These are phyloP conservation scores for Pythium scleroteichum DNA, from an alignment of 352 stramenopile species.

Conservation along the genomic window DNA sequence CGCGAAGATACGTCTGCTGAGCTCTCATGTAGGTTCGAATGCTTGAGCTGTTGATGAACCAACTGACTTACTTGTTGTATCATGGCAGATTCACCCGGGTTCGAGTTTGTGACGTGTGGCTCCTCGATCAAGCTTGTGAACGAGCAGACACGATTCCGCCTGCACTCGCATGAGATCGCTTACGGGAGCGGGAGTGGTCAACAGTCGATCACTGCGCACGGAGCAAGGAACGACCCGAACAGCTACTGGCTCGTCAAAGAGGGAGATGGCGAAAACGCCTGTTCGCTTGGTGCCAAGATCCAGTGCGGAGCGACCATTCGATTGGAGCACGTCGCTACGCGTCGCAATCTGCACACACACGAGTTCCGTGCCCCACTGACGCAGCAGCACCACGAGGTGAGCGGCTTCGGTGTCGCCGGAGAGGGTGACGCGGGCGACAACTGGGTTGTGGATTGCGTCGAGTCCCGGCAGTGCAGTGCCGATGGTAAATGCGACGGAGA, in stretches of 20 bases:
- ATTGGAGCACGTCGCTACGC: slow-evolving; percentile 73
- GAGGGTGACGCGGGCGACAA: slow-evolving; percentile 71
- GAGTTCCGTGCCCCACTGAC: slow-evolving; percentile 69
- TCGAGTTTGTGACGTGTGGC: slow-evolving; percentile 82
- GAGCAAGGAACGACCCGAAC: slow-evolving; percentile 76
- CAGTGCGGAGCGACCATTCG: slow-evolving; percentile 65
- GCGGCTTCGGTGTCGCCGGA: slow-evolving; percentile 75
- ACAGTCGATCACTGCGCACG: slow-evolving; percentile 76
- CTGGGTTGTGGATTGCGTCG: slow-evolving; percentile 78
- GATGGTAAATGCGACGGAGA: slow-evolving; percentile 71
- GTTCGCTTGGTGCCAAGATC: slow-evolving; percentile 52
- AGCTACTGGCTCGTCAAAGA: slow-evolving; percentile 89
- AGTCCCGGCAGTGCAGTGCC: slow-evolving; percentile 71
- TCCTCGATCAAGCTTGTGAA: slow-evolving; percentile 86
- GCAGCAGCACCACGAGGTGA: slow-evolving; percentile 64
- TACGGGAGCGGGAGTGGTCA: slow-evolving; percentile 79
- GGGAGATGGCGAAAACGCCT: slow-evolving; percentile 48
- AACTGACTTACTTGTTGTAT: background rate
- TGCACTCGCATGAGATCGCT: slow-evolving; percentile 84
- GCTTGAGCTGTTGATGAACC: slow-evolving; percentile 38
- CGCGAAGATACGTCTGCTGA: slow-evolving; percentile 68
- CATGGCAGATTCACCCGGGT: slow-evolving; percentile 62
- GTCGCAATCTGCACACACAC: slow-evolving; percentile 82
- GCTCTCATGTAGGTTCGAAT: slow-evolving; percentile 22
- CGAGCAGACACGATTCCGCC: slow-evolving; percentile 64